Evolutionary conservation across 2,329 filamentous ascomycete species (phyloP).

Genomic region (Monosporascus ibericus): DNA sequence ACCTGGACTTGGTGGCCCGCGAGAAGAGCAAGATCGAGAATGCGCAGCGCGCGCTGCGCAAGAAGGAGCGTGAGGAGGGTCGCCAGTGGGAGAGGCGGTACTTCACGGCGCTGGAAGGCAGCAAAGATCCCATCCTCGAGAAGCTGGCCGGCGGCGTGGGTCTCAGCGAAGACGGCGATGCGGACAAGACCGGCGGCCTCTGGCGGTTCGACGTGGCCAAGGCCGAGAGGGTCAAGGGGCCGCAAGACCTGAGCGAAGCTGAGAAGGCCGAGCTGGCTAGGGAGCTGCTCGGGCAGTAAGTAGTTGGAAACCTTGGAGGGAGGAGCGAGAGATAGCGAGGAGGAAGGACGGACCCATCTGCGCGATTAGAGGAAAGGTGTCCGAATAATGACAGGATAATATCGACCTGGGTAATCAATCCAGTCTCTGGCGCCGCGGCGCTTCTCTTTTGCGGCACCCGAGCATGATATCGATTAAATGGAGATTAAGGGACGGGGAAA

Average conservation of each 20-base stretch:
- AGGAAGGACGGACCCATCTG: background rate
- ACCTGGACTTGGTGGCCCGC: conserved; percentile 64
- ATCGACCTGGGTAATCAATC: too few species aligned
- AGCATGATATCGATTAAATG: background rate
- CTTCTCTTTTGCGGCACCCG: too few species aligned
- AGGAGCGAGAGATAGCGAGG: background rate
- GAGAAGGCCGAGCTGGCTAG: conserved; percentile 31
- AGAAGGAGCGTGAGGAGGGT: conserved; percentile 46
- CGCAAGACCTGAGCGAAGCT: conserved; percentile 25
- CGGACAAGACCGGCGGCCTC: conserved; percentile 54
- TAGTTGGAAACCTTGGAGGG: background rate
- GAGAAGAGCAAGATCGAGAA: conserved; percentile 81
- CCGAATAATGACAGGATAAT: too few species aligned
- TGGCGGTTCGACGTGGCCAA: conserved; percentile 49
- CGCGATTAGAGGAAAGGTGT: too few species aligned
- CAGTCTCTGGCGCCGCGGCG: too few species aligned
- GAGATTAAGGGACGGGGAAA: background rate
- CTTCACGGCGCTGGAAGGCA: conserved; percentile 50
- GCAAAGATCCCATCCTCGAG: conserved; percentile 38
- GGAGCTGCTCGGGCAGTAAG: conserved; percentile 25
- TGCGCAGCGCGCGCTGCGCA: conserved; percentile 68
- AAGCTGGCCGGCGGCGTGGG: conserved; percentile 40
- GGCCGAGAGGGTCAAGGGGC: conserved; percentile 35
- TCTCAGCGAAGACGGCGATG: conserved; percentile 44
- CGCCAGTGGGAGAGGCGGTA: conserved; percentile 77